These are phyloP conservation scores for Dryadomyces sulphureus DNA, from an alignment of 2,329 filamentous ascomycete genomes.

Conservation along the genomic window DNA sequence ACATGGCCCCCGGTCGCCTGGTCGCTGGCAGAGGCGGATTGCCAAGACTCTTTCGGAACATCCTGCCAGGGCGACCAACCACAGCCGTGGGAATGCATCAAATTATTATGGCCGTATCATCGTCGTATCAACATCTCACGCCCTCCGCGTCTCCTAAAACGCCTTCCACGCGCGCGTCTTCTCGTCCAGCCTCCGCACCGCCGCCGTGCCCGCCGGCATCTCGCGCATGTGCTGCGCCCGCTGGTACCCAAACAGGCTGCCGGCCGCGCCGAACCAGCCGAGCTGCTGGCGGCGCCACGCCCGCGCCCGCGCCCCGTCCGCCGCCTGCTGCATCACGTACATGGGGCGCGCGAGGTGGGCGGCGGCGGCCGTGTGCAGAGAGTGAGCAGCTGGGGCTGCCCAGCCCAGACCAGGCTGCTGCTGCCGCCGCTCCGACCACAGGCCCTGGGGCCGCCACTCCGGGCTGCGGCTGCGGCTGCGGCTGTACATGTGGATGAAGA, in stretches of 20 bases:
- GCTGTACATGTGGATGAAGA: background rate
- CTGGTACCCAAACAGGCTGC: constrained; percentile 22
- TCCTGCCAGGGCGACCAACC: no score
- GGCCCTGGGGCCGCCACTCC: background rate
- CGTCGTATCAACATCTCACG: no score
- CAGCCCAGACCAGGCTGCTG: no score
- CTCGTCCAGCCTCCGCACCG: constrained; percentile 1
- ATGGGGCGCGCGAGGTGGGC: background rate
- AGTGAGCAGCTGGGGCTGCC: no score
- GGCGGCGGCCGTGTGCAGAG: no score
- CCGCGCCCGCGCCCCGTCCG: constrained; percentile 16
- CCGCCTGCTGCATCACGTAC: constrained; percentile 16
- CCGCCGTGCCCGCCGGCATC: constrained; percentile 10
- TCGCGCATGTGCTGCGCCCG: constrained; percentile 11
- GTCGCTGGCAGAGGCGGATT: no score
- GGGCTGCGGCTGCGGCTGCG: background rate
- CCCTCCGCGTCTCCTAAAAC: background rate
- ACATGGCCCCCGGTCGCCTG: no score
- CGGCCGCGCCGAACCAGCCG: constrained; percentile 31
- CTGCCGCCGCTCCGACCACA: no score
- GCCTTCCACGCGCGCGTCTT: background rate
- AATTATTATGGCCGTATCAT: no score
- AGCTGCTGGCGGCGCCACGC: constrained; percentile 27
- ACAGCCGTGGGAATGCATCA: no score
- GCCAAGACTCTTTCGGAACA: no score